A percentile compares a stretch with the other conserved stretches of the same genome.
phyloP scores from a whole-genome alignment of 2,329 filamentous ascomycete genomes.

The Bimuria novae-zelandiae region DNA sequence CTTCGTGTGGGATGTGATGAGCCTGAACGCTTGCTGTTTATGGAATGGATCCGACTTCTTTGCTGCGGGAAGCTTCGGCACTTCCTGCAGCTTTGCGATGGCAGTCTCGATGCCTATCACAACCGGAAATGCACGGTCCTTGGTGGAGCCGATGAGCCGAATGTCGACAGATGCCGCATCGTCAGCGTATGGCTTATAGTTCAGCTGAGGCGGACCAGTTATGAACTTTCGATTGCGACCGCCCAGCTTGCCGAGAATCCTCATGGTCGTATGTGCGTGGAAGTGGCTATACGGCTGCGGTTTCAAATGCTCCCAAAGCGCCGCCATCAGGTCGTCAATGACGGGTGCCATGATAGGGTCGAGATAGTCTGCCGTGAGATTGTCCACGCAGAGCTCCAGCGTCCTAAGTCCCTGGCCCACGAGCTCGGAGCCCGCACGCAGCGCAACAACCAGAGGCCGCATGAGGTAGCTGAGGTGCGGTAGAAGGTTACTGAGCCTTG shows the following conservation, averaged over 20 bases:
- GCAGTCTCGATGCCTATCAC: slow-evolving; percentile 87
- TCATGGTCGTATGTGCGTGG: slow-evolving; percentile 95
- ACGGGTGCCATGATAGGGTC: slow-evolving; percentile 99
- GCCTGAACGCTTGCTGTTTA: slow-evolving; percentile 87
- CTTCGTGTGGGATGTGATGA: slow-evolving; percentile 89
- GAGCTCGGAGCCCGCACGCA: slow-evolving; percentile 88
- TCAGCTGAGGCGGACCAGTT: slow-evolving; percentile 82
- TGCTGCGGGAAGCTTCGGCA: slow-evolving; percentile 64
- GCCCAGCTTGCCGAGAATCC: slow-evolving; percentile 94
- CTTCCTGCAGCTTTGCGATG: slow-evolving; percentile 83
- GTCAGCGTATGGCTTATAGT: slow-evolving; percentile 84
- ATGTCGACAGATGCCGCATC: slow-evolving; percentile 87
- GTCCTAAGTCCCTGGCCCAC: slow-evolving; percentile 94
- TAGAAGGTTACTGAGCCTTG: slow-evolving; percentile 88
- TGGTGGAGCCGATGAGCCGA: slow-evolving; percentile 84
- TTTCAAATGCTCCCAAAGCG: slow-evolving; percentile 91
- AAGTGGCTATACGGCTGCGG: slow-evolving; percentile 96
- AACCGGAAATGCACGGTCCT: slow-evolving; percentile 84
- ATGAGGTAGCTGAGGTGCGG: slow-evolving; percentile 96
- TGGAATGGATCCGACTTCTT: slow-evolving; percentile 81
- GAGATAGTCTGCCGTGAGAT: slow-evolving; percentile 94
- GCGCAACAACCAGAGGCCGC: slow-evolving; percentile 93
- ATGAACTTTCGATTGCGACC: slow-evolving; percentile 95
- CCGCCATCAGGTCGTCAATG: slow-evolving; percentile 98
- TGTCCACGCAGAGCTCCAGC: slow-evolving; percentile 95